A percentile compares a stretch with the other conserved stretches of the same genome.
Conservation (phyloP, 1,139 yeast species). For the Kodamaea derodonti region DNA sequence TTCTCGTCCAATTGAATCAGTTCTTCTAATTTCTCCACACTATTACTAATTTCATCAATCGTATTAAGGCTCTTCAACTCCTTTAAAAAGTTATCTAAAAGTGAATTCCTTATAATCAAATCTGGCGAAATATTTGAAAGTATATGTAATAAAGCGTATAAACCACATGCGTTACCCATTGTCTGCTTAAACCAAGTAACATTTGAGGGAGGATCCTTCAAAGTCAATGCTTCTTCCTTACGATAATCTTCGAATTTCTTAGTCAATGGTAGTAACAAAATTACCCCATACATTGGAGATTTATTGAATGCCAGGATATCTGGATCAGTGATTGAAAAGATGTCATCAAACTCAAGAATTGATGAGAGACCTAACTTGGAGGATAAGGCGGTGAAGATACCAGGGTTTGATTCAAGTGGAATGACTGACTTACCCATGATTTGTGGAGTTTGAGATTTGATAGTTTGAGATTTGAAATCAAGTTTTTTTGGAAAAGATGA, state of each 20-base stretch:
- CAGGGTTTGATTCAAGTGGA: conserved; percentile 91
- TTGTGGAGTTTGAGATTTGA: neutral
- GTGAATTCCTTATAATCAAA: conserved; percentile 34
- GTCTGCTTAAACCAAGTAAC: conserved; percentile 79
- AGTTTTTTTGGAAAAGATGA: too few relatives aligned
- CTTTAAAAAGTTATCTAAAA: conserved; percentile 22
- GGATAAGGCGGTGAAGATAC: conserved; percentile 71
- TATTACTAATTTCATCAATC: conserved; percentile 36
- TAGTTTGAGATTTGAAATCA: too few relatives aligned
- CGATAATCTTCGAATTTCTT: conserved; percentile 54
- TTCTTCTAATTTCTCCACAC: conserved; percentile 53
- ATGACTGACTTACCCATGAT: conserved; percentile 40
- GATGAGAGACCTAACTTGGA: conserved; percentile 63
- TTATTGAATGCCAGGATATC: conserved; percentile 77
- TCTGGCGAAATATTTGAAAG: conserved; percentile 59
- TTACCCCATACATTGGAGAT: conserved; percentile 71
- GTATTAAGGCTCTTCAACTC: conserved; percentile 11
- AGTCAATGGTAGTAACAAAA: conserved; percentile 79
- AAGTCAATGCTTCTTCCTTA: conserved; percentile 26
- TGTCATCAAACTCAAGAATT: conserved; percentile 66
- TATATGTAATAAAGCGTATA: conserved; percentile 81
- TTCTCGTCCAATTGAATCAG: conserved; percentile 47
- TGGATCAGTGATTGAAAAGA: conserved; percentile 77
- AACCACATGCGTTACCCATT: conserved; percentile 87
- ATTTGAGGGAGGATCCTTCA: conserved; percentile 6